Evolutionary conservation across 192 early-diverging fungal genomes (phyloP), one percentile per base, ranked within the genome.

Genomic region (Thoreauomyces humboldtii): DNA sequence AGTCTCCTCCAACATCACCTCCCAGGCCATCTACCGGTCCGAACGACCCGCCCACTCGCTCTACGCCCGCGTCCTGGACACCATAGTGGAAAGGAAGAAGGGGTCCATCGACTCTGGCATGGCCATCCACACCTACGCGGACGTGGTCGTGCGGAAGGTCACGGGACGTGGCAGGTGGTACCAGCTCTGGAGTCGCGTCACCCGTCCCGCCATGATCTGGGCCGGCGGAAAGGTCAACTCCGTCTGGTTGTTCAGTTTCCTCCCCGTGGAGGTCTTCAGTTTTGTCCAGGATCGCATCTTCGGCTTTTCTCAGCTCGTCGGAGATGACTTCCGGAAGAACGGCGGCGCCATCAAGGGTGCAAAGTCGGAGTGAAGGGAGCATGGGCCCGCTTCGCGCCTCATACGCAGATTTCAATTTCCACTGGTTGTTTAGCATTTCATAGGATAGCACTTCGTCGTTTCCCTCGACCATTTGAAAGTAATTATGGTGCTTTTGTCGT

Each of bases 251-350:
- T 15, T 14, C n/a, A 36, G 55, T 19, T 6, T 57, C 33, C 19
- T 57, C 5, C 55, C 55, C 21, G 55, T 57, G 7, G 55, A 57
- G 35, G 11, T 57, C 55, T 57, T 57, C 25, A 57, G 34, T 2
- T n/a, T 37, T 2, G 5, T 21, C 9, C 52, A 54, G 33, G 21
- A 14, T 24, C 14, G 31, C 7, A 24, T 31, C 4, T 54, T 54
- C 31, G 31, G 31, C 28, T 21, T 54, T 6, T n/a, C n/a, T n/a
- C n/a, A n/a, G n/a, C n/a, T n/a, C n/a, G n/a, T n/a, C n/a, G n/a
- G n/a, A n/a, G n/a, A n/a, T n/a, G n/a, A n/a, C n/a, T n/a, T n/a
- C n/a, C n/a, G n/a, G n/a, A n/a, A n/a, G n/a, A n/a, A n/a, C n/a
- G n/a, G n/a, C n/a, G n/a, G n/a, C n/a, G n/a, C n/a, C n/a, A n/a